Conservation (phyloP, 2,329 filamentous ascomycete genomes). For the Aspergillus novoparasiticus region DNA sequence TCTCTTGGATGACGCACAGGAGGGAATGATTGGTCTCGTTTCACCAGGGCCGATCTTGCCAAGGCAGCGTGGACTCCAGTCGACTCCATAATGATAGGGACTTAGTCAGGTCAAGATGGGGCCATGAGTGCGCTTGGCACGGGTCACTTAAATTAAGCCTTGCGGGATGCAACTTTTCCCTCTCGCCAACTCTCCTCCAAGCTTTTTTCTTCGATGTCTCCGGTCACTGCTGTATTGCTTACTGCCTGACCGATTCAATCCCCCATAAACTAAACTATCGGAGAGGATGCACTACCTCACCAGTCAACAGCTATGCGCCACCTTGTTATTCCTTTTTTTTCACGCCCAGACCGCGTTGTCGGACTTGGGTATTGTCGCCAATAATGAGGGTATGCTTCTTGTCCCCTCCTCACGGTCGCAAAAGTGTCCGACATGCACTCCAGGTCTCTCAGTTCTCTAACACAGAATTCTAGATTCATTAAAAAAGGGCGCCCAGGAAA, state of each 20-base stretch:
- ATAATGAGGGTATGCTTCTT: neutral
- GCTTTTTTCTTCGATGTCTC: neutral
- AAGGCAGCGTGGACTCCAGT: neutral
- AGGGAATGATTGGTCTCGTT: conserved; percentile 1
- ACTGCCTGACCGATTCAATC: neutral
- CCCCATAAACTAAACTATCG: neutral
- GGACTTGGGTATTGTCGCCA: neutral
- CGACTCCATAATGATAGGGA: neutral
- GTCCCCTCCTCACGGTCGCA: neutral
- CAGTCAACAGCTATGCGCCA: neutral
- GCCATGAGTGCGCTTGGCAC: neutral
- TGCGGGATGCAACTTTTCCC: neutral
- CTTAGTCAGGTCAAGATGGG: neutral
- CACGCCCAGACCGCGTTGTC: neutral
- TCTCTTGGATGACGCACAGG: neutral
- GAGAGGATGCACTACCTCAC: neutral
- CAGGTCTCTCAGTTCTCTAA: neutral
- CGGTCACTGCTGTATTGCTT: neutral
- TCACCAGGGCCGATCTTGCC: conserved; percentile 2
- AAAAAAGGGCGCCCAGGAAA: conserved; percentile 39
- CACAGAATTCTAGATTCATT: conserved; percentile 34
- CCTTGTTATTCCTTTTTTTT: neutral
- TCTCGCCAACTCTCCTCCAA: neutral
- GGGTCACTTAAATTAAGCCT: conserved; percentile 5
- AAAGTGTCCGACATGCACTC: neutral